Conservation (phyloP, 148 eudicot genomes). For the Dianthus caryophyllus region DNA sequence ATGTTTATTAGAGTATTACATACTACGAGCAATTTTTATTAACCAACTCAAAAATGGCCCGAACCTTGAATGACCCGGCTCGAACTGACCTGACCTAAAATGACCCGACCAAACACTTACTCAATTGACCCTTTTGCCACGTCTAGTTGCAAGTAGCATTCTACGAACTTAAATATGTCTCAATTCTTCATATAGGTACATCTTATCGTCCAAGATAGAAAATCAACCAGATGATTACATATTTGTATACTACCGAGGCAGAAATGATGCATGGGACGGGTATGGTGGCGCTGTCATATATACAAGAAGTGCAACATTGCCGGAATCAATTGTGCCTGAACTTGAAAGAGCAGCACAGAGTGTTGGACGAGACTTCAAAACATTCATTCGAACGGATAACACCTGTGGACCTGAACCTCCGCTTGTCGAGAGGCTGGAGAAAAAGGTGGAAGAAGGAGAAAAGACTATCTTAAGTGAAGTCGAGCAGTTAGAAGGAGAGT, state of each 20-base stretch:
- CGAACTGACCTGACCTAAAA: too few relatives aligned
- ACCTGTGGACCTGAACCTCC: conserved; percentile 97
- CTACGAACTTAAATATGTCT: neutral
- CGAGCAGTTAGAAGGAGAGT: conserved; percentile 64
- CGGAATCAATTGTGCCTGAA: conserved; percentile 69
- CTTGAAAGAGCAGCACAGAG: conserved; percentile 63
- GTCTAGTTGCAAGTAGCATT: too few relatives aligned
- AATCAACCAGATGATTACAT: conserved; percentile 83
- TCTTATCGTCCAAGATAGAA: conserved; percentile 73
- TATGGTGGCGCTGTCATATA: conserved; percentile 90
- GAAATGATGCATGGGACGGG: conserved; percentile 98
- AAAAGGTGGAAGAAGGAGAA: conserved; percentile 84
- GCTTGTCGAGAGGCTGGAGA: conserved; percentile 84
- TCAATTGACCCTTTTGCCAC: too few relatives aligned
- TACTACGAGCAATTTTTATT: too few relatives aligned
- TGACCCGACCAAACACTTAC: too few relatives aligned
- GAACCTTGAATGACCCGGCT: too few relatives aligned
- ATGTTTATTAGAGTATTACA: too few relatives aligned
- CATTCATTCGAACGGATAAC: conserved; percentile 66
- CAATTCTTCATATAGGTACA: conserved; percentile 54
- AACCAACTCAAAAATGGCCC: too few relatives aligned
- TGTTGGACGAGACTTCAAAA: conserved; percentile 79
- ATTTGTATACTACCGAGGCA: conserved; percentile 84
- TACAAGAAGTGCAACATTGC: conserved; percentile 78
- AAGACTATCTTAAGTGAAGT: conserved; percentile 68